Evolutionary conservation across 116 monocot genomes (phyloP), one percentile per base, ranked within the genome.

Genomic region (Trichopus zeylanicus): DNA sequence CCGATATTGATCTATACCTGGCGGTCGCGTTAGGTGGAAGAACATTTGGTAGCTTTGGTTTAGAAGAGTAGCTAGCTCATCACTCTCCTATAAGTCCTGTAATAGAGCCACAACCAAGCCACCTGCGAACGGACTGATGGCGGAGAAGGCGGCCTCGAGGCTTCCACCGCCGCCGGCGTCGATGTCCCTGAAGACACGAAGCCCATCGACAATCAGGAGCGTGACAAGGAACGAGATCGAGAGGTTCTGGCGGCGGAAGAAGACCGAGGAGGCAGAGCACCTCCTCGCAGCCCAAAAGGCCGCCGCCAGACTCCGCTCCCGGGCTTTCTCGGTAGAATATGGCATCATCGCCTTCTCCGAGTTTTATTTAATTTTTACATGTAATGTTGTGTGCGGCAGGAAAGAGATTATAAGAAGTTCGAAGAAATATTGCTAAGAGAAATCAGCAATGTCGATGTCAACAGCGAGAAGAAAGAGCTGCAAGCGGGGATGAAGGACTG

Each of bases 171-270:
- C n/a, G n/a, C n/a, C n/a, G n/a, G n/a, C n/a, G n/a, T n/a, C n/a
- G n/a, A n/a, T n/a, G n/a, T n/a, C n/a, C n/a, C n/a, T n/a, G n/a
- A n/a, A n/a, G n/a, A n/a, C n/a, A n/a, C n/a, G n/a, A n/a, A n/a
- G n/a, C n/a, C n/a, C 38, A 11, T 29, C 24, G 16, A 54, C n/a
- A 25, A 56, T 69, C 4, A 77, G n/a, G 66, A 91, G 91, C 55
- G 68, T 83, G 49, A 91, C 86, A 6, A 80, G 67, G 57, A 70
- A 73, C 0, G 86, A 91, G 77, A 86, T 91, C 24, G 63, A 82
- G 25, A 51, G 26, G 49, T 91, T 72, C 61, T 91, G 86, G 75
- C 68, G 72, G 56, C 25, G 46, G 51, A 86, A 73, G 70, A 74
- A 61, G 72, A 78, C 75, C 67, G 49, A 54, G 0, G 90, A 85